These are phyloP conservation scores for Clavispora carvajalis DNA, from an alignment of 805 yeast genomes.

Conservation along the genomic window DNA sequence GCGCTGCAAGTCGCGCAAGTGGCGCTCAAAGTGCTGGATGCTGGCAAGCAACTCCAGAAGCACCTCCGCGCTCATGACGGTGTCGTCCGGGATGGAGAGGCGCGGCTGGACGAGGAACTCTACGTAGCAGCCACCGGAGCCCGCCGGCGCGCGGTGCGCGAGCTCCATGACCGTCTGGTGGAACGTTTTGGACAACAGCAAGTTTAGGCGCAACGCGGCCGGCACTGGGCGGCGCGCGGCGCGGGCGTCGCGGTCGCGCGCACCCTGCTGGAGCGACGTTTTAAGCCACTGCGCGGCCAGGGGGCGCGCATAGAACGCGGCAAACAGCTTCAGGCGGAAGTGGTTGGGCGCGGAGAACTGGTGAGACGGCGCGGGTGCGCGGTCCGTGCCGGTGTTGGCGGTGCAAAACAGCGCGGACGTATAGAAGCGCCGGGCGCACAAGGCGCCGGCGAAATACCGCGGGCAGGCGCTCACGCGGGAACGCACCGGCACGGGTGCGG, in stretches of 20 bases:
- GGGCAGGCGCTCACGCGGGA: too few relatives aligned
- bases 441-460: too few relatives aligned
- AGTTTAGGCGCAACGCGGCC: conserved; percentile 20
- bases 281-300: conserved; percentile 12
- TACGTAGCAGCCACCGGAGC: conserved; percentile 25
- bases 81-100: conserved; percentile 27
- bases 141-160: conserved; percentile 11
- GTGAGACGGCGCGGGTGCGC: too few relatives aligned
- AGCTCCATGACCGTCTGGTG: conserved; percentile 14
- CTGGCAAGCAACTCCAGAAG: conserved; percentile 17
- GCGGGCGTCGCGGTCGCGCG: neutral
- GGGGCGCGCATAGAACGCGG: conserved; percentile 11
- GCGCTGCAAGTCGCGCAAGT: conserved; percentile 38
- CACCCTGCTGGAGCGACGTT: too few relatives aligned
- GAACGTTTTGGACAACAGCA: conserved; percentile 23
- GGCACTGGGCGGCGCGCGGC: conserved; percentile 3
- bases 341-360: conserved; percentile 13
- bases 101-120: conserved; percentile 29
- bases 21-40: conserved; percentile 27
- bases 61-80: conserved; percentile 27
- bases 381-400: conserved; percentile 5
- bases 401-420: conserved; percentile 4
- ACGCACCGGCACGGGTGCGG: conserved; percentile 41
- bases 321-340: conserved; percentile 14
- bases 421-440: neutral